A percentile compares a stretch with the other conserved stretches of the same genome.
phyloP scores from a whole-genome alignment of 2,329 filamentous ascomycete genomes.

The Tolypocladium amazonense region DNA sequence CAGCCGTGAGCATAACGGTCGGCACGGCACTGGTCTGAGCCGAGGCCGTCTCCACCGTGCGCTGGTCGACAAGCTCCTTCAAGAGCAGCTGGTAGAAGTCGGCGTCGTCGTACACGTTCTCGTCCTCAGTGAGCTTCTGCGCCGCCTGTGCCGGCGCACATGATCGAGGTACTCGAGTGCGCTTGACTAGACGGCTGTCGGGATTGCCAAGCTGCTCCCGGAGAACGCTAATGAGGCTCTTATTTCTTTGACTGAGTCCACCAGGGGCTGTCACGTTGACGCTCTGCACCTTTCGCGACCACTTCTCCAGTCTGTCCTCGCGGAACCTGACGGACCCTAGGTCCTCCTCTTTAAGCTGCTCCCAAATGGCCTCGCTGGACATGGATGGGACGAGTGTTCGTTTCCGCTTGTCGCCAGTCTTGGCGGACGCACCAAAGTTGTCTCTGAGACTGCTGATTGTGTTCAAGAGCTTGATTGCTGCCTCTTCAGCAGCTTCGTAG shows the following conservation, averaged over 20 bases:
- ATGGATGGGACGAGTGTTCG: constrained; percentile 41
- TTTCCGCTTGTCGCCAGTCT: constrained; percentile 52
- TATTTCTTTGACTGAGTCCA: constrained; percentile 18
- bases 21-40: constrained; percentile 34
- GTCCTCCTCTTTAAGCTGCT: constrained; percentile 58
- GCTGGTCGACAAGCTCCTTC: constrained; percentile 86
- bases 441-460: constrained; percentile 62
- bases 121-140: constrained; percentile 45
- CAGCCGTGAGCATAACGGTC: constrained; percentile 53
- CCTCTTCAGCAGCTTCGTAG: constrained; percentile 71
- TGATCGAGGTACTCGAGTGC: constrained; percentile 61
- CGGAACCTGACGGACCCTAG: constrained; percentile 47
- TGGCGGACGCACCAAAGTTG: constrained; percentile 41
- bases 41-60: constrained; percentile 56
- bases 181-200: constrained; percentile 54
- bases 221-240: constrained; percentile 52
- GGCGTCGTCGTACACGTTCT: constrained; percentile 76
- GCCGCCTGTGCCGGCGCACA: constrained; percentile 63
- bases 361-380: constrained; percentile 59
- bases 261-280: constrained; percentile 30
- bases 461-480: constrained; percentile 76
- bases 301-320: constrained; percentile 71
- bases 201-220: constrained; percentile 56
- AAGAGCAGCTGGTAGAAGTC: constrained; percentile 91
- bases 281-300: constrained; percentile 59